A percentile compares a stretch with the other conserved stretches of the same genome.
These are phyloP conservation scores for Monosporozyma aquatica DNA, from an alignment of 805 yeast species.

Conservation along the genomic window DNA sequence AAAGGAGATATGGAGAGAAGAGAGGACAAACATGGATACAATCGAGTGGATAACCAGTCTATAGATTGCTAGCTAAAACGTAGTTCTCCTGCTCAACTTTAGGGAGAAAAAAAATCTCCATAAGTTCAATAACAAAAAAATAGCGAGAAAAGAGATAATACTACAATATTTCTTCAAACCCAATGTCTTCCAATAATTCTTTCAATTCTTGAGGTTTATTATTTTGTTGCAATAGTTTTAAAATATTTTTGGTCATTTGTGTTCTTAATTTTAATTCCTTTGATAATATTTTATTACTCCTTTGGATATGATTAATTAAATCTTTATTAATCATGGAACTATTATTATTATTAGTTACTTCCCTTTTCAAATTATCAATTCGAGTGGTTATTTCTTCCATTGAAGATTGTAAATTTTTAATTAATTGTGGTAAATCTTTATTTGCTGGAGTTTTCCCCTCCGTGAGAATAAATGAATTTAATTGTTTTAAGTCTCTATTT, in stretches of 20 bases:
- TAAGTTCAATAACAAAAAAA: background rate
- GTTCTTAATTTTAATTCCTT: constrained; percentile 10
- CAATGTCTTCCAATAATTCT: constrained; percentile 24
- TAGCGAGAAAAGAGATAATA: too few species aligned
- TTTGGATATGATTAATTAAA: constrained; percentile 8
- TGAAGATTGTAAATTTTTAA: background rate
- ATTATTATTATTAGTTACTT: constrained; percentile 6
- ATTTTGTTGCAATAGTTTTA: constrained; percentile 11
- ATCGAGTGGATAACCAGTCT: too few species aligned
- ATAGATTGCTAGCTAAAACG: too few species aligned
- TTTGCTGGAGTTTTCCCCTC: background rate
- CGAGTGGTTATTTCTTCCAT: background rate
- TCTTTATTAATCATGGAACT: background rate
- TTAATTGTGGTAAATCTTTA: background rate
- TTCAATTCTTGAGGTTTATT: constrained; percentile 12
- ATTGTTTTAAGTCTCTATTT: constrained; percentile 9
- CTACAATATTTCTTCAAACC: constrained; percentile 17
- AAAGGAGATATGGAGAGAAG: too few species aligned
- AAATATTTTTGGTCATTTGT: constrained; percentile 11
- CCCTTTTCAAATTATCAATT: constrained; percentile 11
- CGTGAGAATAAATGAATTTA: background rate
- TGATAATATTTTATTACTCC: constrained; percentile 8
- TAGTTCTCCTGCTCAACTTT: too few species aligned
- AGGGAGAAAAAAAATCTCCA: background rate
- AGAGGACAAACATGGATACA: too few species aligned